These are phyloP conservation scores for Candida sphagnicola DNA, from an alignment of 805 yeast genomes.

Conservation along the genomic window DNA sequence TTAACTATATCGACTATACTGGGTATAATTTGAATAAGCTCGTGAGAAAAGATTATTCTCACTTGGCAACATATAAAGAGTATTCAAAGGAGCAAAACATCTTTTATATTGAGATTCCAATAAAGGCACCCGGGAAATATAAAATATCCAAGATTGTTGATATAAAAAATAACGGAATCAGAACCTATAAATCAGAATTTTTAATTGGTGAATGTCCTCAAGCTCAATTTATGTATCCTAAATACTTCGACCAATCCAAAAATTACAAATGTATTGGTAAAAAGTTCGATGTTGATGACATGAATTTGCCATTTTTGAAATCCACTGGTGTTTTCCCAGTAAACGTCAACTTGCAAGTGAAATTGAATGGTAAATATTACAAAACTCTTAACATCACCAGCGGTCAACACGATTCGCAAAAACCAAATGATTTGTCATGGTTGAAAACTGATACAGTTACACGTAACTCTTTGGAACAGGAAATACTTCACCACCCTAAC, in stretches of 20 bases:
- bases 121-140: slow-evolving; percentile 73
- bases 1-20: slow-evolving; percentile 50
- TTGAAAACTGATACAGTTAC: slow-evolving; percentile 17
- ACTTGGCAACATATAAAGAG: slow-evolving; percentile 20
- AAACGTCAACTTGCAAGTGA: slow-evolving; percentile 21
- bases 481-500: slow-evolving; percentile 24
- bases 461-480: slow-evolving; percentile 33
- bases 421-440: slow-evolving; percentile 35
- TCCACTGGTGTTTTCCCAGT: slow-evolving; percentile 76
- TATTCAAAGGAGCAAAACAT: slow-evolving; percentile 36
- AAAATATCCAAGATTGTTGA: slow-evolving; percentile 67
- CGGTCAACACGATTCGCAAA: slow-evolving; percentile 8
- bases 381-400: slow-evolving; percentile 22
- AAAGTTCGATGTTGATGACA: slow-evolving; percentile 40
- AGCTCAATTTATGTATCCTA: slow-evolving; percentile 48
- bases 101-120: slow-evolving; percentile 61
- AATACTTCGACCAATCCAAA: slow-evolving; percentile 13
- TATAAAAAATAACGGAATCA: slow-evolving; percentile 52
- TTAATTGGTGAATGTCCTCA: slow-evolving; percentile 75
- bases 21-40: slow-evolving; percentile 49
- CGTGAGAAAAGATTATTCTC: slow-evolving; percentile 25
- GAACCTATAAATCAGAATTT: slow-evolving; percentile 58
- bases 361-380: slow-evolving; percentile 20
- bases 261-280: slow-evolving; percentile 53
- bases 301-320: slow-evolving; percentile 43